Base-by-base conservation (phyloP, 129 eudicot species). In the Centrapalus pauciflorus region DNA sequence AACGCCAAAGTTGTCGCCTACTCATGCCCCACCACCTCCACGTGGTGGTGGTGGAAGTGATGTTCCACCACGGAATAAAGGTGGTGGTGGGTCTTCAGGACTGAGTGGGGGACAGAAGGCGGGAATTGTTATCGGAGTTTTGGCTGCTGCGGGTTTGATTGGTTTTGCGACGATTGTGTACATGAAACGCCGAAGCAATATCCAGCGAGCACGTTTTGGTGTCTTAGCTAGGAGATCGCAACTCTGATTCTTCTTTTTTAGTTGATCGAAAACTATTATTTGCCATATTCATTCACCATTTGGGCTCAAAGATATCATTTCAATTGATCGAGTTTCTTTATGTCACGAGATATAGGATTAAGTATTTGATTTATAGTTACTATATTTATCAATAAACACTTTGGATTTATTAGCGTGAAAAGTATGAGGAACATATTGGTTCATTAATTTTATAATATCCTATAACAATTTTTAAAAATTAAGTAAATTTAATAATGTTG, bases 71-170 rank as follows among this genome's bases (percentile, higher is more conserved):
- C n/a, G n/a, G 16, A 13, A 52, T 35, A 8, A n/a, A n/a, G n/a
- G 20, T 11, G 66, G 67, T 25, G 66, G 66, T 41, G 38, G 70
- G n/a, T 55, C 76, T 23, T 65, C 84, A 24, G 75, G 81, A 34
- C 40, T 63, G 80, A 84, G 72, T 2, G 84, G 83, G 7, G 84
- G 83, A 25, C 81, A 81, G 40, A 81, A 77, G 61, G 84, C 80
- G 2, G 86, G 86, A 19, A 64, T 84, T 13, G 81, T 59, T 21
- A 5, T 84, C 0, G 90, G 90, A 63, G 84, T 84, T 60, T 48
- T 84, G 57, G 81, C 60, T 0, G 90, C 73, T 50, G 86, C 55
- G 2, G 79, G 79, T 71, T 40, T 67, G 23, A 57, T 71, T 3
- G 77, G 73, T 35, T 77, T 84, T 56, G 80, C 68, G 7, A 38